Conservation (phyloP, 192 early-diverging fungal species). For the Coemansia sp. region DNA sequence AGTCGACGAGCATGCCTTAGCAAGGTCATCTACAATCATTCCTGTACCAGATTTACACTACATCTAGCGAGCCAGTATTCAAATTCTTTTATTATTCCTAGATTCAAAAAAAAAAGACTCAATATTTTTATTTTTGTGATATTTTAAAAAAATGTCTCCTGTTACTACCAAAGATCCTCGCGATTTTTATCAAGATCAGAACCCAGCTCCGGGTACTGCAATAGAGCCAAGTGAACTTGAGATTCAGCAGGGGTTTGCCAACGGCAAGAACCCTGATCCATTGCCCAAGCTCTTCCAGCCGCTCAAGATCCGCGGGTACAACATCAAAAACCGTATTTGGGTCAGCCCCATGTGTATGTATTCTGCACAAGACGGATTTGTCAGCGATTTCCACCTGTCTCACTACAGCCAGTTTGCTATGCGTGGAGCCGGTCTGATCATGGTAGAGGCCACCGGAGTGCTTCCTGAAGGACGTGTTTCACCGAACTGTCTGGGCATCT, state of each 20-base stretch:
- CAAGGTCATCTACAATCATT: no score
- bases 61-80: no score
- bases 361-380: slow-evolving; percentile 57
- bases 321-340: slow-evolving; percentile 73
- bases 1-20: no score
- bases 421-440: slow-evolving; percentile 75
- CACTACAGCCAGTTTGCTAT: slow-evolving; percentile 70
- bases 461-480: slow-evolving; percentile 73
- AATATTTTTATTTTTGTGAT: no score
- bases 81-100: no score
- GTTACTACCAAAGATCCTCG: no score
- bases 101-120: no score
- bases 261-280: slow-evolving; percentile 5
- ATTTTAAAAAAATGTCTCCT: no score
- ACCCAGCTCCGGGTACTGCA: slow-evolving; percentile 18
- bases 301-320: slow-evolving; percentile 63
- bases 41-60: no score
- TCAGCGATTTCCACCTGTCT: slow-evolving; percentile 65
- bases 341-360: slow-evolving; percentile 89
- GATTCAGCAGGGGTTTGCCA: slow-evolving; percentile 27
- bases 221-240: slow-evolving; percentile 31
- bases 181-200: neutral
- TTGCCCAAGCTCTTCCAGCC: slow-evolving; percentile 66
- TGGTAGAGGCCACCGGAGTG: slow-evolving; percentile 80
- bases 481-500: slow-evolving; percentile 76